Evolutionary conservation across 1,284 basidiomycete species (phyloP).

Genomic region (Ustilago lituana): DNA sequence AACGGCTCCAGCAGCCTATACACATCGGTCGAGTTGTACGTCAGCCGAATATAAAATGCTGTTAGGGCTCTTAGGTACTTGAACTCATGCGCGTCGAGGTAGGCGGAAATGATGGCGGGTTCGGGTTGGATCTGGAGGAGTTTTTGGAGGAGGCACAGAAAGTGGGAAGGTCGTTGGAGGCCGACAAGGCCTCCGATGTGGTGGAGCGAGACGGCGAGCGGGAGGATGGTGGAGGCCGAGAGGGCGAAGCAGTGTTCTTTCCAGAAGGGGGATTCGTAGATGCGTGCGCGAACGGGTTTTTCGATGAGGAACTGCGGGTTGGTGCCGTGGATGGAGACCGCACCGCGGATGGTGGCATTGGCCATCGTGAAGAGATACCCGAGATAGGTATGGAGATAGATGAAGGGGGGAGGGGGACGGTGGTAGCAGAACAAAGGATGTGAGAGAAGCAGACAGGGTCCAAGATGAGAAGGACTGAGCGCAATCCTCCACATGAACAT

Average conservation of each 20-base stretch:
- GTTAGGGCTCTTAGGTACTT: conserved; percentile 94
- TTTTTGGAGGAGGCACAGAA: conserved; percentile 90
- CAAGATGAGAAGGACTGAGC: background rate
- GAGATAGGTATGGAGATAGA: too few species aligned
- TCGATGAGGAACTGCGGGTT: conserved; percentile 91
- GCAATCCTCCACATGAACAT: background rate
- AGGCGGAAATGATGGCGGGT: conserved; percentile 93
- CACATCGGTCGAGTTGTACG: conserved; percentile 86
- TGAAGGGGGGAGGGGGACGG: too few species aligned
- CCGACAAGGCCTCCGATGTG: conserved; percentile 80
- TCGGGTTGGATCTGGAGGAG: conserved; percentile 96
- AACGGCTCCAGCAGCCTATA: conserved; percentile 93
- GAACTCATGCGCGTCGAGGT: conserved; percentile 89
- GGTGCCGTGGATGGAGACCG: conserved; percentile 87
- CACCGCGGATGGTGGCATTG: conserved; percentile 85
- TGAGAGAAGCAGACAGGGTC: background rate
- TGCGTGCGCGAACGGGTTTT: conserved; percentile 92
- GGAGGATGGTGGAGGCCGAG: conserved; percentile 86
- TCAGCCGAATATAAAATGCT: conserved; percentile 93
- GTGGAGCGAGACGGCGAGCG: conserved; percentile 84
- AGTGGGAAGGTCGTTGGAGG: conserved; percentile 54
- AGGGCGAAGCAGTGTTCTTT: conserved; percentile 76
- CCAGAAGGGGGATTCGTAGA: conserved; percentile 96
- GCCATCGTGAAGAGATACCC: conserved; percentile 75
- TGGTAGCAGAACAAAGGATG: conserved; percentile 5